These are phyloP conservation scores for Rhynchosporium graminicola DNA, from an alignment of 2,329 filamentous ascomycete genomes.

Conservation along the genomic window DNA sequence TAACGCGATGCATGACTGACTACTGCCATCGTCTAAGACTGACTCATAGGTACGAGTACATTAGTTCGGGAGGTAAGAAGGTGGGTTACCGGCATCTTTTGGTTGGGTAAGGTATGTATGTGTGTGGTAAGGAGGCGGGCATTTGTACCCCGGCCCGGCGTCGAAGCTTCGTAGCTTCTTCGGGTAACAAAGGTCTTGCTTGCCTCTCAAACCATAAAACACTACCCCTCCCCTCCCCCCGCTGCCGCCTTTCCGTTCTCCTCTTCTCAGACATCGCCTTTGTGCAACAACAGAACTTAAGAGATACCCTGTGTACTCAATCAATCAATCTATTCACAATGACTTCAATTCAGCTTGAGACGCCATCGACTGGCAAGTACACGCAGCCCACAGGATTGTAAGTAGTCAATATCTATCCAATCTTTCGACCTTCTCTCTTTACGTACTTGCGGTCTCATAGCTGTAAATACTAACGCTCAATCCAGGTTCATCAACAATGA, in stretches of 20 bases:
- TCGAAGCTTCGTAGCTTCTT: not conserved
- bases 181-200: slow-evolving; percentile 10
- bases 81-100: not conserved
- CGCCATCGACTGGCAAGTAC: slow-evolving; percentile 40
- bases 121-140: too few relatives aligned
- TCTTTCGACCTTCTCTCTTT: slow-evolving; percentile 12
- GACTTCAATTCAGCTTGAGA: slow-evolving; percentile 29
- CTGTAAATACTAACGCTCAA: slow-evolving; percentile 1
- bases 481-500: slow-evolving; percentile 80
- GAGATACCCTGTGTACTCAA: slow-evolving; percentile 10
- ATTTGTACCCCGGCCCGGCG: too few relatives aligned
- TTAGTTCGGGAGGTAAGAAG: too few relatives aligned
- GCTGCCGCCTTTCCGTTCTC: not conserved
- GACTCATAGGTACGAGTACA: not conserved
- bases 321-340: slow-evolving; percentile 14
- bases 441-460: not conserved
- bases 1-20: slow-evolving; percentile 3
- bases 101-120: too few relatives aligned
- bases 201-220: slow-evolving; percentile 5
- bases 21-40: slow-evolving; percentile 1
- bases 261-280: slow-evolving; percentile 5
- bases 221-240: slow-evolving; percentile 7
- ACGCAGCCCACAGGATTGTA: slow-evolving; percentile 47
- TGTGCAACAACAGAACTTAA: slow-evolving; percentile 1
- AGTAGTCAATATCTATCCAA: slow-evolving; percentile 30